Base-by-base conservation (phyloP, 2,329 filamentous ascomycete species). In the Akanthomyces lecanii region DNA sequence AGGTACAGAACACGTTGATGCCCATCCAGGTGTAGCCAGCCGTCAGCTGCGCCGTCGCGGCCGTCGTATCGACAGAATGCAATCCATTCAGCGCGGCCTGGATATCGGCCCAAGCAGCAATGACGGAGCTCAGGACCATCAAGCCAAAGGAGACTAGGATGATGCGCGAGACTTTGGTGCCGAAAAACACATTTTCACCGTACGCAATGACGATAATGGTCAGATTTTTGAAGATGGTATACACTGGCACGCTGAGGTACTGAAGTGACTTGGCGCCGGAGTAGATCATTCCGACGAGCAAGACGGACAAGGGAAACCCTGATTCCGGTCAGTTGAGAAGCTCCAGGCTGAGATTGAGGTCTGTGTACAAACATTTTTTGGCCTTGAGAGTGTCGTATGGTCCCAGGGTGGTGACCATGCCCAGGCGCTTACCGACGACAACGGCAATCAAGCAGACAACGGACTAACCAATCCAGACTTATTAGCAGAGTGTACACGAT, bases 211-310 rank as follows among this genome's bases (percentile, higher is more conserved):
- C 87, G 71, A 99, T 98, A 76, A 96, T 99, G 65, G 95, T 98
- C 81, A 99, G 78, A 80, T 99, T 99, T 85, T 99, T 99, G 85
- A 99, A 99, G 75, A 99, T 99, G 62, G 95, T 99, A 80, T 99
- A 99, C 30, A 99, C 95, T 28, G 95, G 95, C 62, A 99, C 96
- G 38, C 93, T 97, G 65, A 99, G 89, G 78, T 89, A 98, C 78
- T 97, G 92, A 52, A 99, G 87, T 23, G 95, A 92, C 81, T 97
- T 97, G 72, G 91, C 95, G 72, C 92, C 89, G 62, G 95, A 98
- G 79, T 98, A 99, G 78, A 99, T 98, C 95, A 98, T 99, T 74
- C 92, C 93, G 73, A 98, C 95, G 67, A 99, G 88, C 66, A 98
- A 90, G 62, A 97, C 82, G 63, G 95, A 96, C 71, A 99, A 92